phyloP scores from a whole-genome alignment of 441 rosid species.

The Metrosideros polymorpha region DNA sequence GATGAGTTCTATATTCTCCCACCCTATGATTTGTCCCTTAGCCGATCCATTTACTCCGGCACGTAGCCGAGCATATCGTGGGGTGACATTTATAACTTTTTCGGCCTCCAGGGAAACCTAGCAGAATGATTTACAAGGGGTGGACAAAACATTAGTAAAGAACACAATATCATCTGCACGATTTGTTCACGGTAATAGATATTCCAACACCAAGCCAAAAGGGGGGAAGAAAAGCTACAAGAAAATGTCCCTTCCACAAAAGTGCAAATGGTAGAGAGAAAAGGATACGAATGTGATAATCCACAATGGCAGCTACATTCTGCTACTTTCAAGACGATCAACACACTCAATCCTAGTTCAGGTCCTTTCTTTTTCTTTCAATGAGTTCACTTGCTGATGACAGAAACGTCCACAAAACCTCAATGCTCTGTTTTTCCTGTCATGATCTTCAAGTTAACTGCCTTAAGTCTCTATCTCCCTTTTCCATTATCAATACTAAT shows the following conservation, averaged over 20 bases:
- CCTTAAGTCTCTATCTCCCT: not conserved
- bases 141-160: not conserved
- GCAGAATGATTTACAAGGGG: not conserved
- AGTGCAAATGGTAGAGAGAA: not conserved
- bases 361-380: not conserved
- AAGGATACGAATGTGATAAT: not conserved
- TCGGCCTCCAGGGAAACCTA: slow-evolving; percentile 89
- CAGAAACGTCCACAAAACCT: not conserved
- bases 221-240: not conserved
- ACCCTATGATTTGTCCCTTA: slow-evolving; percentile 77
- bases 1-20: slow-evolving; percentile 97
- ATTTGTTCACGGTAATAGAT: not conserved
- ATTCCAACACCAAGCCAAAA: not conserved
- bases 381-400: not conserved
- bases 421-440: not conserved
- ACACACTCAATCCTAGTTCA: not conserved
- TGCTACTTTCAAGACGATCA: not conserved
- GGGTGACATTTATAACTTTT: slow-evolving; percentile 87
- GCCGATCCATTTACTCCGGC: slow-evolving; percentile 67
- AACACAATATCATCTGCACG: not conserved
- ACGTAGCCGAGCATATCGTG: slow-evolving; percentile 73
- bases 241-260: not conserved
- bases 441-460: not conserved
- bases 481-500: not conserved
- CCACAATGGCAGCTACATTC: not conserved